Evolutionary conservation across 2,329 filamentous ascomycete genomes (phyloP), one percentile per base, ranked within the genome.

Genomic region (Sporothrix euskadiensis): DNA sequence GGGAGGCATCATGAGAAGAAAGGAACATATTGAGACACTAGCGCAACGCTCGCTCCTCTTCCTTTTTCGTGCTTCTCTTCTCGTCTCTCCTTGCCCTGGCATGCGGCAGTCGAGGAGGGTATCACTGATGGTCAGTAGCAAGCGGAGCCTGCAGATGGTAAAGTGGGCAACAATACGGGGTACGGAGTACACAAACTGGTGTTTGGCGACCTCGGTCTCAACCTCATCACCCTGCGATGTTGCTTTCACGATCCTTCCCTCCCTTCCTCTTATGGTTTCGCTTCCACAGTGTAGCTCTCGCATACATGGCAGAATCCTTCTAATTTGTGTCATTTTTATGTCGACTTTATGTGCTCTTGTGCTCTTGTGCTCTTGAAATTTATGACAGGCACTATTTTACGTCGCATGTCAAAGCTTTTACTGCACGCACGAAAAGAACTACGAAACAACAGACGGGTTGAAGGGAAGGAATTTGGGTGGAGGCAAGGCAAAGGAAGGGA

Each of bases 1-100:
- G 4, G 32, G 19, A 7, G 49, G 39, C 52, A 26, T 26, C 22
- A 6, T 5, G 19, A 4, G 8, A 69, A 56, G 19, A 52, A 69
- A 41, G 26, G 9, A 26, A 39, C 26, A 32, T 26, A 56, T 44
- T 41, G 49, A 69, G 66, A 56, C 66, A 57, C 19, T 39, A 52
- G 66, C 32, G 47, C 66, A 26, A 49, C 66, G 66, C 66, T 69
- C 66, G 66, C 47, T 68, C 47, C 44, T 49, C 44, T 14, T 47
- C 26, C 49, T 16, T 69, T 56, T 52, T 49, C 26, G n/a, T 26
- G 52, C 52, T 30, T 30, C 22, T 26, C 26, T 26, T 26, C 26
- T 26, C 26, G 26, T 41, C 44, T 14, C 26, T 66, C 9, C n/a
- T 26, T 65, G n/a, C 4, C 26, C 26, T 54, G 49, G 19, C 49